A percentile compares a stretch with the other conserved stretches of the same genome.
Evolutionary conservation across 805 yeast genomes (phyloP).

Genomic region (Yarrowia bubula): DNA sequence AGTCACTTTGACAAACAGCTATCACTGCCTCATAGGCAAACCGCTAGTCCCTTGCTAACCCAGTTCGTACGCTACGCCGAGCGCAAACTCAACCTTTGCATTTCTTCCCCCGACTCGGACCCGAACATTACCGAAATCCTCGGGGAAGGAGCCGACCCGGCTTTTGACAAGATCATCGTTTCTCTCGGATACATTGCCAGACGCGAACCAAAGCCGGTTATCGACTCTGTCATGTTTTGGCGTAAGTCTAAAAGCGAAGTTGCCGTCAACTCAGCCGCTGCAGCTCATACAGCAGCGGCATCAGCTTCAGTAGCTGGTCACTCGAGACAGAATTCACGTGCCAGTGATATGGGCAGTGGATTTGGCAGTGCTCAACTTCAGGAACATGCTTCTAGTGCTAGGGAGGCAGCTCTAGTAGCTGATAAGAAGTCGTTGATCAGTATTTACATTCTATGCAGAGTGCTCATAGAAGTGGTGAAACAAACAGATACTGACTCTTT

Average conservation of each 20-base stretch:
- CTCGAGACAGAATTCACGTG: slow-evolving; percentile 10
- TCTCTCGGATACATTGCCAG: slow-evolving; percentile 90
- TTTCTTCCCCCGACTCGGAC: slow-evolving; percentile 64
- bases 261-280: slow-evolving; percentile 61
- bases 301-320: slow-evolving; percentile 33
- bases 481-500: slow-evolving; percentile 74
- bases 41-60: not conserved
- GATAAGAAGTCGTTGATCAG: slow-evolving; percentile 84
- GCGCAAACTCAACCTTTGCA: slow-evolving; percentile 71
- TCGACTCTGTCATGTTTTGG: slow-evolving; percentile 99
- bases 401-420: slow-evolving; percentile 70
- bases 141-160: slow-evolving; percentile 81
- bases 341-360: not conserved
- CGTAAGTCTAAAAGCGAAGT: slow-evolving; percentile 88
- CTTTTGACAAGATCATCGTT: slow-evolving; percentile 79
- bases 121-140: slow-evolving; percentile 76
- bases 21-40: too few relatives aligned
- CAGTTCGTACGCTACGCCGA: slow-evolving; percentile 89
- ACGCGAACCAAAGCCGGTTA: slow-evolving; percentile 88
- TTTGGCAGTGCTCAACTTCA: slow-evolving; percentile 23
- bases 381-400: slow-evolving; percentile 6
- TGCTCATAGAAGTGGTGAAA: slow-evolving; percentile 84
- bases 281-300: slow-evolving; percentile 47
- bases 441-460: slow-evolving; percentile 86
- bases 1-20: too few relatives aligned